A percentile compares a stretch with the other conserved stretches of the same genome.
phyloP scores from a whole-genome alignment of 768 basidiomycete species.

The Boletus subparvulus region DNA sequence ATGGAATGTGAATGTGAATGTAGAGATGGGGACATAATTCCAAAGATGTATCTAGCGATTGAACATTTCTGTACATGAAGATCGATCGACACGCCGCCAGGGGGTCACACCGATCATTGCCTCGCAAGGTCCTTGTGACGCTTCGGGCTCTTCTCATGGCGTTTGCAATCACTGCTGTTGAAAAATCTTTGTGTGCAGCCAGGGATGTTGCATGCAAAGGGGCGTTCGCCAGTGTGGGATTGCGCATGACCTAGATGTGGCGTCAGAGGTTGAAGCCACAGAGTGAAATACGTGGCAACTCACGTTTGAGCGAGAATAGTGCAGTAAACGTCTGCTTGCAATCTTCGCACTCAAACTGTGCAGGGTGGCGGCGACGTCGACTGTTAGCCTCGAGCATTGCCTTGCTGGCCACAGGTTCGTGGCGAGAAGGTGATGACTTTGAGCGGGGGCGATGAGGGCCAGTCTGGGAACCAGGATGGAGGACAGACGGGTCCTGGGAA shows the following conservation, averaged over 20 bases:
- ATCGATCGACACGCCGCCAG: conserved; percentile 25
- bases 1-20: conserved; percentile 8
- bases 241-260: conserved; percentile 26
- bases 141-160: conserved; percentile 35
- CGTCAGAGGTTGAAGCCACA: not conserved
- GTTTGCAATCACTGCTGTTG: conserved; percentile 35
- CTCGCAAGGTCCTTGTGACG: conserved; percentile 25
- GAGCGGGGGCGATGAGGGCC: conserved; percentile 21
- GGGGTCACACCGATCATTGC: conserved; percentile 13
- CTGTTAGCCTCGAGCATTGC: conserved; percentile 34
- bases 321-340: conserved; percentile 32
- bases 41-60: not conserved
- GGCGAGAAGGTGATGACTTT: conserved; percentile 11
- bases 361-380: conserved; percentile 30
- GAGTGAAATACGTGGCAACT: conserved; percentile 1
- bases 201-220: conserved; percentile 23
- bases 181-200: conserved; percentile 31
- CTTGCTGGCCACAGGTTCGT: conserved; percentile 28
- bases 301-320: conserved; percentile 33
- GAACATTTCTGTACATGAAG: conserved; percentile 4
- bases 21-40: conserved; percentile 11
- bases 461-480: not conserved
- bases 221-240: conserved; percentile 30
- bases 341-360: conserved; percentile 15
- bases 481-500: no score